Evolutionary conservation across 176 grass and related monocot genomes (phyloP), one percentile per base, ranked within the genome.

Genomic region (Cenchrus purpureus): DNA sequence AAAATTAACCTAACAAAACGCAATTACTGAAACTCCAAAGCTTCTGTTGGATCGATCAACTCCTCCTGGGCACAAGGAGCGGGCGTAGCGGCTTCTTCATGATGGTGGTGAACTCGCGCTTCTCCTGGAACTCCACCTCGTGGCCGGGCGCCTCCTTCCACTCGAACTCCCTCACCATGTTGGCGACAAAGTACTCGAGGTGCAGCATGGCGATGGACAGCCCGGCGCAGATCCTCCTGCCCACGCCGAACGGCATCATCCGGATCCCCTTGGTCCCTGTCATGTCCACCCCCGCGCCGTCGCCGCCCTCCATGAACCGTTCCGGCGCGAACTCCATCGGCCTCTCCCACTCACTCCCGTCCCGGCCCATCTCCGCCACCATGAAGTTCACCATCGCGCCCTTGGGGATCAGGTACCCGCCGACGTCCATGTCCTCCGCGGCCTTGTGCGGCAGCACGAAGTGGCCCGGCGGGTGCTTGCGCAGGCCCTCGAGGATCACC

Each of bases 151-250:
- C 86, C 29, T 72, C 76, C n/a, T 15, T 71, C 93, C 93, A 95
- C 62, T 91, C 86, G 48, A 89, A 94, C 74, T 89, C 92, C 64
- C 66, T 69, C 6, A 94, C 84, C 56, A 94, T 63, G 87, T 87
- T 91, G 17, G 83, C 92, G 1, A 94, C 80, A 40, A 94, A 89
- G 84, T 82, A 94, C 87, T 92, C 82, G 20, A 95, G 75, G 80
- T 90, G 85, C 61, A 95, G 83, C 87, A 95, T 87, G 34, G 87
- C 87, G 42, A 90, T 34, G 15, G 70, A 65, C 7, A 87, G 37
- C 31, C 84, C 87, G 2, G 91, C 56, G 80, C 91, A 92, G 54
- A 90, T 84, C 84, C 87, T 87, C 75, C 78, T n/a, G 5, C 0
- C 78, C 0, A 68, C 78, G 31, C 78, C 78, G 49, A 81, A 81